Base-by-base conservation (phyloP, 306 rosid genomes). In the Macrotyloma uniflorum region DNA sequence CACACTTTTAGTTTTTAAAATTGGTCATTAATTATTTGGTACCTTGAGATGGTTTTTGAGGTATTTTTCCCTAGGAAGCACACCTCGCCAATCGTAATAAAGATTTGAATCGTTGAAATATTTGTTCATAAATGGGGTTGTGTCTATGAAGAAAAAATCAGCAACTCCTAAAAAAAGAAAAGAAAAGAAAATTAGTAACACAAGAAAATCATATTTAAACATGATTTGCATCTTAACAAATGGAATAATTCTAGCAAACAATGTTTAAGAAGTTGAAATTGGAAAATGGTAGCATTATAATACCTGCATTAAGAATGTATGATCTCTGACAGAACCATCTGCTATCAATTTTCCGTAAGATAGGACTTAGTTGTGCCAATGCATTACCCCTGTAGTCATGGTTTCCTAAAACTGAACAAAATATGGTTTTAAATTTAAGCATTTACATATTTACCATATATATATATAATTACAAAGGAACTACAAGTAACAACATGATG, bases 71-170 rank as follows among this genome's bases (percentile, higher is more conserved):
- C 89, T 80, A 0, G 94, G 91, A 18, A 76, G 53, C 20, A 90
- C 45, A 18, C 90, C 93, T 71, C 90, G 77, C 98, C 96, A 93
- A 80, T 90, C 98, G 30, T 93, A 90, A 16, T 70, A 51, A 0
- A 81, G 70, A 0, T 74, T 77, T 3, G 86, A 61, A 6, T 74
- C 2, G 1, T 28, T 72, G 45, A 90, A 85, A 68, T 90, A 90
- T 9, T 85, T 69, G 1, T 85, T 79, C 22, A 86, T 82, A 55
- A 93, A 84, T 0, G 94, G 94, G 24, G 91, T 89, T 10, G 94
- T 93, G 83, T 93, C 96, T 35, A 93, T 79, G 47, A 93, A 93
- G 85, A 93, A 86, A 22, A 93, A 57, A 0, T 93, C 93, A 7
- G 43, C 91, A 43, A 80, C 36, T 57, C 87, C 96, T 87, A 76